Evolutionary conservation across 768 basidiomycete species (phyloP), one percentile per base, ranked within the genome.

Genomic region (Phaeotremella skinneri): DNA sequence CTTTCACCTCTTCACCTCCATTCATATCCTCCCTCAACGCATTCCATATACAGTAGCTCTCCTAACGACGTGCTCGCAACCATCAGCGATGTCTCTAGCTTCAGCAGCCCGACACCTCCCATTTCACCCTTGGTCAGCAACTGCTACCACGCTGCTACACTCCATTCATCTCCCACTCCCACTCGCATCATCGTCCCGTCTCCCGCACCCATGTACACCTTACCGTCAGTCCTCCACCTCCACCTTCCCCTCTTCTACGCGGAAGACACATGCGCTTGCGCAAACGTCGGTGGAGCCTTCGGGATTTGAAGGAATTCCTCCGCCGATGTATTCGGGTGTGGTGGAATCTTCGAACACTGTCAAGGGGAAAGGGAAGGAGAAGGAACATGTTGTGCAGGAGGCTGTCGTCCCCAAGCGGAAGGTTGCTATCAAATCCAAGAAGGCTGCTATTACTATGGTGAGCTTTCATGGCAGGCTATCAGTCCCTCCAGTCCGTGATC

Each of bases 361-460:
- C 6, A 66, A 66, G 42, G 64, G 63, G 14, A 68, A 73, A 48
- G 66, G 56, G 29, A 62, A 63, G 41, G 58, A 29, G 27, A 53
- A 34, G 29, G n/a, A 49, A 32, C 30, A 17, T 30, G 56, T 17
- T 27, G 52, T 26, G 41, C 52, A 57, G 30, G 56, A 43, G 48
- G 23, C 20, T 20, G 52, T 51, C 20, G 60, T 55, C 7, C 54
- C 25, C 50, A 51, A 54, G 53, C 64, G 59, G 45, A 59, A 62
- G 23, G 43, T 63, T 4, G 63, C 60, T 5, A 51, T 64, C 20
- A 76, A 73, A 49, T 66, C 70, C 1, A 76, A 76, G 68, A 78
- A 78, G 61, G 73, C 64, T 32, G 77, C 78, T 6, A 79, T 79
- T 41, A 73, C 67, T 11, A 70, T 79, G 64, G 78, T 79, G 29